phyloP scores from a whole-genome alignment of 176 grass and related monocot species.

The Juncus inflexus region DNA sequence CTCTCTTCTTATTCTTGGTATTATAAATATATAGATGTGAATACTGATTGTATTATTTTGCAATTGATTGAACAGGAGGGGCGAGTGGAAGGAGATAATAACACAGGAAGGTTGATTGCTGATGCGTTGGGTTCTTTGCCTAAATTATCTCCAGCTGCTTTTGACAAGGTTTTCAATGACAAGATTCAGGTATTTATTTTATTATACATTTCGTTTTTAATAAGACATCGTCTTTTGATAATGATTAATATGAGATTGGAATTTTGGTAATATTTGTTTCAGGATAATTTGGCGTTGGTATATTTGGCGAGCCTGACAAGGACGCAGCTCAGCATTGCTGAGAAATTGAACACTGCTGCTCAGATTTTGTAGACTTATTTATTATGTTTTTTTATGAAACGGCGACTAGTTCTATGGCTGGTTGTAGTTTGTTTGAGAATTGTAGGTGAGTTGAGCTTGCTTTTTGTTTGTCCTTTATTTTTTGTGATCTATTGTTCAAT shows the following conservation, averaged over 20 bases:
- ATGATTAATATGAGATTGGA: background rate
- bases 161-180: constrained; percentile 90
- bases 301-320: constrained; percentile 88
- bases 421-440: constrained; percentile 10
- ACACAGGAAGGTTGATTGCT: constrained; percentile 58
- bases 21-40: background rate
- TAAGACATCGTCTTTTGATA: background rate
- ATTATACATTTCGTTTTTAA: background rate
- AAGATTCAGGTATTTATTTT: constrained; percentile 60
- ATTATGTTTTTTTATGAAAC: constrained; percentile 19
- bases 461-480: constrained; percentile 10
- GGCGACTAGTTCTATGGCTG: no score
- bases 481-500: constrained; percentile 29
- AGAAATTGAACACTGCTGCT: constrained; percentile 91
- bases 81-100: constrained; percentile 57
- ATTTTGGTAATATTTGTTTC: background rate
- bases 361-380: constrained; percentile 52
- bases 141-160: constrained; percentile 63
- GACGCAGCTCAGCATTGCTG: constrained; percentile 74
- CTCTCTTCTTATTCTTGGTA: background rate
- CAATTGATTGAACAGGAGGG: constrained; percentile 46
- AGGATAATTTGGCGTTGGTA: constrained; percentile 86
- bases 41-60: constrained; percentile 8
- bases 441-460: constrained; percentile 19
- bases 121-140: constrained; percentile 69